Evolutionary conservation across 1,139 yeast species (phyloP).

Genomic region (Geotrichum macrosporum): DNA sequence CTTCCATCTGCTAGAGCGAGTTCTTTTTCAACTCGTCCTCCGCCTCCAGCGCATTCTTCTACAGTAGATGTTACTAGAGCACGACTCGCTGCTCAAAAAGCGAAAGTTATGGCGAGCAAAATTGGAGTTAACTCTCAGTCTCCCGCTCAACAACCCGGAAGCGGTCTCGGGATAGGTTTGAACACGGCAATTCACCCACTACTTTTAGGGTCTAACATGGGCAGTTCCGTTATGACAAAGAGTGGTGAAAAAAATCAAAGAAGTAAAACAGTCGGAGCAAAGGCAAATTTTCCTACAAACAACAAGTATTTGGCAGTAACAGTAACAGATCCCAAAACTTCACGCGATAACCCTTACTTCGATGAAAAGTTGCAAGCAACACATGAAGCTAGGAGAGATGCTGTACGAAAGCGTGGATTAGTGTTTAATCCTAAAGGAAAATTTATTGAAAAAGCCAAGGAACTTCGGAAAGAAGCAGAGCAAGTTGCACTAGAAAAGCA

Average conservation of each 20-base stretch:
- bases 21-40: constrained; percentile 1
- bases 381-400: constrained; percentile 27
- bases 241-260: neutral
- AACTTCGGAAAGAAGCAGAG: constrained; percentile 44
- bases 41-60: constrained; percentile 11
- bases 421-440: constrained; percentile 59
- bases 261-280: constrained; percentile 1
- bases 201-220: constrained; percentile 34
- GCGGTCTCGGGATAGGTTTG: constrained; percentile 41
- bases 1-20: neutral
- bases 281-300: constrained; percentile 4
- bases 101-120: constrained; percentile 3
- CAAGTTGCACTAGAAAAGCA: constrained; percentile 38
- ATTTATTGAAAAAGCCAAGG: constrained; percentile 53
- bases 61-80: constrained; percentile 5
- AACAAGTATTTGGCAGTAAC: constrained; percentile 8
- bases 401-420: constrained; percentile 41
- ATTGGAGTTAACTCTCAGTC: neutral
- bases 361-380: constrained; percentile 38
- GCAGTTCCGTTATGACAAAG: constrained; percentile 3
- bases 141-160: constrained; percentile 3
- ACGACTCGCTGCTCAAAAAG: constrained; percentile 12
- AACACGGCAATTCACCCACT: constrained; percentile 60
- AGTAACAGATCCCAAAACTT: constrained; percentile 4
- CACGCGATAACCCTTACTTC: constrained; percentile 47